Percentiles rank a stretch among this genome's conserved stretches.
Conservation (phyloP, 2,329 filamentous ascomycete genomes). For the Uncinocarpus reesii region DNA sequence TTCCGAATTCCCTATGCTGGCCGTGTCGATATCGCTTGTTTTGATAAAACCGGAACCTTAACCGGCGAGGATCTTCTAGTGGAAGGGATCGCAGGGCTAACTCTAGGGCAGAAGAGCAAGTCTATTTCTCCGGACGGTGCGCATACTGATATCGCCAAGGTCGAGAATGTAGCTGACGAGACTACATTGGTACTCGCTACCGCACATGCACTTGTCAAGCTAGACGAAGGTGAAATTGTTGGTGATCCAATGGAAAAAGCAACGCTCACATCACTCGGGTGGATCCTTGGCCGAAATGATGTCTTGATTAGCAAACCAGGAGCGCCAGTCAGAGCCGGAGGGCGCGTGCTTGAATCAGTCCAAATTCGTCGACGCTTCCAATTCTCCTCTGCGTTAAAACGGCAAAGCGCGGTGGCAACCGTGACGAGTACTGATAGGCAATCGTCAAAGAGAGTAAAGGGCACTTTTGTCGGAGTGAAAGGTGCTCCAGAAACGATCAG, state of each 20-base stretch:
- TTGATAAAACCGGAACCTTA: slow-evolving; percentile 95
- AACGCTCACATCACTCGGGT: slow-evolving; percentile 77
- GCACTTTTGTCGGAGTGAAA: slow-evolving; percentile 91
- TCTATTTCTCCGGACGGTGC: slow-evolving; percentile 67
- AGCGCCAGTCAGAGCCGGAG: slow-evolving; percentile 35
- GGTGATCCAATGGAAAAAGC: slow-evolving; percentile 99
- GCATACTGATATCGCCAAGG: slow-evolving; percentile 64
- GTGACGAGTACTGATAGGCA: slow-evolving; percentile 61
- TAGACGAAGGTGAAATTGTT: slow-evolving; percentile 94
- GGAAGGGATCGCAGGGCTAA: slow-evolving; percentile 86
- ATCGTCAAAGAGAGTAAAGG: slow-evolving; percentile 64
- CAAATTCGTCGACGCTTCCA: slow-evolving; percentile 96
- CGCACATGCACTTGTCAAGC: slow-evolving; percentile 86
- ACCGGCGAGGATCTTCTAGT: slow-evolving; percentile 96
- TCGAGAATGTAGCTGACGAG: slow-evolving; percentile 61
- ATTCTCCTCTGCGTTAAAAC: slow-evolving; percentile 91
- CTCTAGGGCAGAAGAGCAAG: slow-evolving; percentile 57
- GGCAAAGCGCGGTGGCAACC: slow-evolving; percentile 86
- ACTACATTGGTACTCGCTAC: slow-evolving; percentile 90
- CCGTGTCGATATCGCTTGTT: slow-evolving; percentile 90
- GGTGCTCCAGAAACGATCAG: slow-evolving; percentile 95
- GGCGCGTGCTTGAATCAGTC: slow-evolving; percentile 55
- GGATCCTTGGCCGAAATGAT: slow-evolving; percentile 85
- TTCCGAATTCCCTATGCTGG: slow-evolving; percentile 97
- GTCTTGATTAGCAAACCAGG: slow-evolving; percentile 57